These are phyloP conservation scores for Vickermania ingenoplastis DNA, from an alignment of 208 protist species.

Conservation along the genomic window DNA sequence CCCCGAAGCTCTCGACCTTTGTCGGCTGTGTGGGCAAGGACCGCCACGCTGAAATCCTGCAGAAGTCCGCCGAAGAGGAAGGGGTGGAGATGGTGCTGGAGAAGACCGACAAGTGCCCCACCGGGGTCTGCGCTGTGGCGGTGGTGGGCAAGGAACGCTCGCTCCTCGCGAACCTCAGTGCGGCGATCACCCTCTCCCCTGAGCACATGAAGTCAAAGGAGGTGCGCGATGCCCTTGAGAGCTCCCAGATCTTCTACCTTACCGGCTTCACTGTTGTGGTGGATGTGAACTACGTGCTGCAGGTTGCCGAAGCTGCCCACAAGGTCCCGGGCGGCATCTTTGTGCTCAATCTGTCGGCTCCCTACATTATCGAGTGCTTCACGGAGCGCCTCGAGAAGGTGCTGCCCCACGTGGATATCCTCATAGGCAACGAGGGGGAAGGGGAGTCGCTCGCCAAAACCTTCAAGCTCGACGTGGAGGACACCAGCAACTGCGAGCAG, in stretches of 20 bases:
- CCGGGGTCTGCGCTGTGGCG: slow-evolving; percentile 96
- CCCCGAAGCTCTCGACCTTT: slow-evolving; percentile 59
- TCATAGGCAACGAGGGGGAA: slow-evolving; percentile 97
- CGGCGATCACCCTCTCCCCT: slow-evolving; percentile 93
- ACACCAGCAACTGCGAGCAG: slow-evolving; percentile 32
- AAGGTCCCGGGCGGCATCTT: slow-evolving; percentile 75
- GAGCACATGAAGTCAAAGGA: slow-evolving; percentile 76
- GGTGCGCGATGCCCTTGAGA: slow-evolving; percentile 39
- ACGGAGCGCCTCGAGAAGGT: slow-evolving; percentile 74
- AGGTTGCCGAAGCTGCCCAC: slow-evolving; percentile 85
- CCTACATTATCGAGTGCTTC: slow-evolving; percentile 96
- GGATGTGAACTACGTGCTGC: slow-evolving; percentile 83
- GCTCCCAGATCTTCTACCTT: slow-evolving; percentile 85
- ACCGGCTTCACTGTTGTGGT: slow-evolving; percentile 96
- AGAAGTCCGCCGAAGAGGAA: slow-evolving; percentile 71
- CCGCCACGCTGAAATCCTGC: slow-evolving; percentile 86
- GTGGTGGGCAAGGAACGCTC: slow-evolving; percentile 91
- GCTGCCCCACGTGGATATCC: slow-evolving; percentile 90
- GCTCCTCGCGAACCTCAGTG: slow-evolving; percentile 95
- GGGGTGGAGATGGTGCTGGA: slow-evolving; percentile 86
- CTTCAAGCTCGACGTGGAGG: slow-evolving; percentile 60
- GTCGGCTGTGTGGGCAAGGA: slow-evolving; percentile 95
- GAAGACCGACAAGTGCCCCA: slow-evolving; percentile 80
- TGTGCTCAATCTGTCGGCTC: slow-evolving; percentile 94
- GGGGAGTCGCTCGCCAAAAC: slow-evolving; percentile 69